Evolutionary conservation across 306 rosid species (phyloP).

Genomic region (Ziziphus jujuba): DNA sequence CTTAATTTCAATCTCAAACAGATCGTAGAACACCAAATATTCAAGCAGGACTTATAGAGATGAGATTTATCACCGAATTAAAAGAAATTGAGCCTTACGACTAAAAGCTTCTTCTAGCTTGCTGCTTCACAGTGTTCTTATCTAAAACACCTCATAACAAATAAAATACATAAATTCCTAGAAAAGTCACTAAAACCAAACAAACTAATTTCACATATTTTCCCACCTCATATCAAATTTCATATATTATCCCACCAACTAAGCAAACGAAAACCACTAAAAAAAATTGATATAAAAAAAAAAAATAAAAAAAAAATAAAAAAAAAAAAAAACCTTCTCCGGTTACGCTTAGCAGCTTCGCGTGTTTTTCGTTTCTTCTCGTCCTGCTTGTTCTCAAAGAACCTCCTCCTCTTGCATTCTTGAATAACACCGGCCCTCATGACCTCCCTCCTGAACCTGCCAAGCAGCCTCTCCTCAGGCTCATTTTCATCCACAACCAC

Average conservation of each 20-base stretch:
- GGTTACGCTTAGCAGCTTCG: slow-evolving; percentile 86
- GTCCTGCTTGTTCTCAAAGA: slow-evolving; percentile 67
- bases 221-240: background rate
- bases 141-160: too few relatives aligned
- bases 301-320: background rate
- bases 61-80: too few relatives aligned
- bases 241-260: background rate
- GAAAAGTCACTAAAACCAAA: background rate
- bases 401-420: slow-evolving; percentile 67
- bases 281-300: too few relatives aligned
- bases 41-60: too few relatives aligned
- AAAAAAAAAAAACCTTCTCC: slow-evolving; percentile 55
- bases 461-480: slow-evolving; percentile 73
- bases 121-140: too few relatives aligned
- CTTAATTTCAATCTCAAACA: background rate
- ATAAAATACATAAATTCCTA: too few relatives aligned
- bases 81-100: too few relatives aligned
- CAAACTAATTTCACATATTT: too few relatives aligned
- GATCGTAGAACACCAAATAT: too few relatives aligned
- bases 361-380: slow-evolving; percentile 72
- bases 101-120: too few relatives aligned
- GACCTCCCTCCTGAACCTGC: slow-evolving; percentile 75
- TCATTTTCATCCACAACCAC: slow-evolving; percentile 70
- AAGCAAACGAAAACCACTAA: too few relatives aligned
- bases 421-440: slow-evolving; percentile 79